Evolutionary conservation across 352 stramenopile genomes (phyloP).

Genomic region (Globisporangium recalcitrans): DNA sequence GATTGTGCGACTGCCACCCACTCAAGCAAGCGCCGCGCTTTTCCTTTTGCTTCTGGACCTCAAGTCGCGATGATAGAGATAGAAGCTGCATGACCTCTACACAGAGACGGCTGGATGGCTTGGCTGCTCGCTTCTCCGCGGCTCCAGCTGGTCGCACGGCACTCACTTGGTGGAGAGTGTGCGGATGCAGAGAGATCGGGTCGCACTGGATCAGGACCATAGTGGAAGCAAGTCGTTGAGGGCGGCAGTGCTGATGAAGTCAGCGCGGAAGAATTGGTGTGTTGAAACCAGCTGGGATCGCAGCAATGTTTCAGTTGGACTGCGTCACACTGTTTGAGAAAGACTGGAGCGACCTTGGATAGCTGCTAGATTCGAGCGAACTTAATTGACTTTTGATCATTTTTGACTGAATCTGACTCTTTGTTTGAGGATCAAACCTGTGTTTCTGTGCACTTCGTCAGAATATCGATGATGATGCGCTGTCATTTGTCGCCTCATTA

Average conservation of each 20-base stretch:
- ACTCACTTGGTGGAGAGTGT: background rate
- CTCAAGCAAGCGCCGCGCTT: background rate
- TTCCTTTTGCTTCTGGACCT: background rate
- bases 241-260: background rate
- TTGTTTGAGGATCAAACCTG: too few species aligned
- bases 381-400: too few species aligned
- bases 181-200: background rate
- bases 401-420: too few species aligned
- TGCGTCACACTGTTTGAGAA: background rate
- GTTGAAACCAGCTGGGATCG: slow-evolving; percentile 1
- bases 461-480: too few species aligned
- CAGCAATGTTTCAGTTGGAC: background rate
- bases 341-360: background rate
- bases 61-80: background rate
- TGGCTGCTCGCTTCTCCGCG: background rate
- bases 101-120: background rate
- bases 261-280: background rate
- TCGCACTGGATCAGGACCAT: background rate
- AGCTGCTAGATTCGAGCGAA: too few species aligned
- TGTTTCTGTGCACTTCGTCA: too few species aligned
- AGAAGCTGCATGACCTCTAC: background rate
- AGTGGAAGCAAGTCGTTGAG: background rate
- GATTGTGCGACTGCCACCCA: slow-evolving; percentile 3
- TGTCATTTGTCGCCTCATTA: too few species aligned
- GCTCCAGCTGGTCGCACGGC: slow-evolving; percentile 6